phyloP scores from a whole-genome alignment of 2,329 filamentous ascomycete genomes.

The Aureobasidium musti region DNA sequence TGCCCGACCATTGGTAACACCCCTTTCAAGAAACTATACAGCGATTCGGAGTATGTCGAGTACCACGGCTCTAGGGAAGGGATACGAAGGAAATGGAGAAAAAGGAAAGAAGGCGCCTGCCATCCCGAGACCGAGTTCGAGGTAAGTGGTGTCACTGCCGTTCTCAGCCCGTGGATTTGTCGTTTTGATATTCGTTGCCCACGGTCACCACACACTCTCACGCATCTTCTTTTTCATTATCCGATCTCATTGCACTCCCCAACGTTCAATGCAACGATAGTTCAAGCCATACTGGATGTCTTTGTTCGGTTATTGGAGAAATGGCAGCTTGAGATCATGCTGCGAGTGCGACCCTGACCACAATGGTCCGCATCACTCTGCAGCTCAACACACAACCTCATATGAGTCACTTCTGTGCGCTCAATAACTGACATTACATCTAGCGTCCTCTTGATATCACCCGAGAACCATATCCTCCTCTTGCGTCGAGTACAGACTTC shows the following conservation, averaged over 20 bases:
- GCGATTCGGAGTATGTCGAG: conserved; percentile 2
- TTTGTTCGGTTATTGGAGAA: not conserved
- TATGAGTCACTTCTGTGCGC: not conserved
- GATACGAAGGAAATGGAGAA: conserved; percentile 10
- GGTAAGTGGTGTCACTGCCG: conserved; percentile 44
- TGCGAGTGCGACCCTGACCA: not conserved
- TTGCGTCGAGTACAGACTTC: conserved; percentile 83
- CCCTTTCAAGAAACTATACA: not conserved
- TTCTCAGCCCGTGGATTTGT: not conserved
- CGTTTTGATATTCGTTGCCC: not conserved
- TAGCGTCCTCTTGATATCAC: conserved; percentile 82
- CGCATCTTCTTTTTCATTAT: not conserved
- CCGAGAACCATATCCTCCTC: conserved; percentile 81
- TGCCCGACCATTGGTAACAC: not conserved
- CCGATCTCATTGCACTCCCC: not conserved
- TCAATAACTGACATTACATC: not conserved
- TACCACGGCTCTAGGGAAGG: not conserved
- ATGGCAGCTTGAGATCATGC: not conserved
- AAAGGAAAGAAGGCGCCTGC: conserved; percentile 45
- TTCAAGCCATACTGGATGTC: not conserved
- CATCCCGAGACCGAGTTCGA: conserved; percentile 64
- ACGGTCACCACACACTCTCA: not conserved
- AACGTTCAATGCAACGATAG: too few species aligned
- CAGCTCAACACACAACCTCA: not conserved
- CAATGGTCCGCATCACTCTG: not conserved